phyloP scores from a whole-genome alignment of 305 asterid genomes.

The Rubia tinctorum region DNA sequence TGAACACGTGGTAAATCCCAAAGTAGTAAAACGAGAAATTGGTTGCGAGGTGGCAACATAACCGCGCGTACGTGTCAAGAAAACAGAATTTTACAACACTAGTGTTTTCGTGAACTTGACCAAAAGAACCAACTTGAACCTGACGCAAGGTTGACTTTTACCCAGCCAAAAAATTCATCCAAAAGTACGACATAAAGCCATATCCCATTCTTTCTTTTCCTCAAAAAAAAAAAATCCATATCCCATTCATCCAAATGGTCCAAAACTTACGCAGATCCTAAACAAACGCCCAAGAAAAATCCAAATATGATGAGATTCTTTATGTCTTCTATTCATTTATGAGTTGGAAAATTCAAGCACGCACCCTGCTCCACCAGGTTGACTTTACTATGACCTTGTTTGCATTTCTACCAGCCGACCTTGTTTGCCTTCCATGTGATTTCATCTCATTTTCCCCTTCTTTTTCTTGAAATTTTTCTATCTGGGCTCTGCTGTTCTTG shows the following conservation, averaged over 20 bases:
- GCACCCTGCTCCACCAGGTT: conserved; percentile 1
- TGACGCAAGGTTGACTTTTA: conserved; percentile 10
- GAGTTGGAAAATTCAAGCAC: conserved; percentile 1
- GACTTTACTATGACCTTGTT: background rate
- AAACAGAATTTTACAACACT: background rate
- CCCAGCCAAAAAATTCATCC: background rate
- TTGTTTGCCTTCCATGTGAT: background rate
- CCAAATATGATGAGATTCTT: background rate
- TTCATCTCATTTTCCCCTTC: background rate
- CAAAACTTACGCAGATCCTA: background rate
- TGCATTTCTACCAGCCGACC: background rate
- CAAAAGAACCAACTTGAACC: background rate
- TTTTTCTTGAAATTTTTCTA: background rate
- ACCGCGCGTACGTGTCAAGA: conserved; percentile 1
- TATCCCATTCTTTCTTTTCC: background rate
- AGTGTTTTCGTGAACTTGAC: background rate
- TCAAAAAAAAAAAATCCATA: too few species aligned
- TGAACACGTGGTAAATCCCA: too few species aligned
- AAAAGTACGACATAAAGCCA: background rate
- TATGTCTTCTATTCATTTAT: background rate
- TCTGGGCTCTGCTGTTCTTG: background rate
- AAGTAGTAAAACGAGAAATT: background rate
- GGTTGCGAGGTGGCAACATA: background rate
- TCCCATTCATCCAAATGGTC: background rate
- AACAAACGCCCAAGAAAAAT: background rate